Evolutionary conservation across 176 grass and related monocot species (phyloP).

Genomic region (Pontederia crassipes): DNA sequence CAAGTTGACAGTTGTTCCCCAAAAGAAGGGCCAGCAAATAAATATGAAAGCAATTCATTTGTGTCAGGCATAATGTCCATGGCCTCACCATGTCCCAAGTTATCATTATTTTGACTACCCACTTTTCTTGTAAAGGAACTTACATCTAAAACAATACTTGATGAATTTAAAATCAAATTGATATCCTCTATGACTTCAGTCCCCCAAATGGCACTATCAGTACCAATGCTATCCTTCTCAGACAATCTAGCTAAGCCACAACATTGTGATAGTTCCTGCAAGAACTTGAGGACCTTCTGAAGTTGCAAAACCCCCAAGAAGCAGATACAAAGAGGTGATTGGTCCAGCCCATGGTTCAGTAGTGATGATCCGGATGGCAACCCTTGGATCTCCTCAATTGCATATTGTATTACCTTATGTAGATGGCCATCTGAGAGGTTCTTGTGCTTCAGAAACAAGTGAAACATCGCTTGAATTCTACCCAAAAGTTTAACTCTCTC

Average conservation of each 20-base stretch:
- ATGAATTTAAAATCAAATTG: constrained; percentile 40
- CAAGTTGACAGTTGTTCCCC: constrained; percentile 46
- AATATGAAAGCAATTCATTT: constrained; percentile 60
- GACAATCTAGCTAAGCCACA: constrained; percentile 42
- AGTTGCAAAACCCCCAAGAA: constrained; percentile 59
- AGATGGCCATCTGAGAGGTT: constrained; percentile 63
- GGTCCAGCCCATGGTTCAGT: constrained; percentile 46
- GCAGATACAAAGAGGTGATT: constrained; percentile 67
- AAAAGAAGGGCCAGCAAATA: constrained; percentile 60
- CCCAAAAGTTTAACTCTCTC: constrained; percentile 63
- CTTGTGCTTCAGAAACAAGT: constrained; percentile 57
- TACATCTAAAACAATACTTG: constrained; percentile 40
- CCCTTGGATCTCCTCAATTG: constrained; percentile 55
- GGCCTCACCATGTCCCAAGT: background rate
- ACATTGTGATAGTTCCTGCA: constrained; percentile 64
- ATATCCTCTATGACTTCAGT: constrained; percentile 29
- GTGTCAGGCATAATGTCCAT: constrained; percentile 6
- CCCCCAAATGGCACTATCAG: constrained; percentile 23
- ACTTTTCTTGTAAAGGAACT: constrained; percentile 25
- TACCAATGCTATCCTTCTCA: constrained; percentile 54
- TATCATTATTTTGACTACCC: constrained; percentile 30
- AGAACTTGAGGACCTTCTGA: constrained; percentile 50
- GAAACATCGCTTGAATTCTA: constrained; percentile 47
- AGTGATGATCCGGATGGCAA: constrained; percentile 40
- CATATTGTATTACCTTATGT: constrained; percentile 55